Base-by-base conservation (phyloP, 2,329 filamentous ascomycete species). In the Xylaria multiplex region DNA sequence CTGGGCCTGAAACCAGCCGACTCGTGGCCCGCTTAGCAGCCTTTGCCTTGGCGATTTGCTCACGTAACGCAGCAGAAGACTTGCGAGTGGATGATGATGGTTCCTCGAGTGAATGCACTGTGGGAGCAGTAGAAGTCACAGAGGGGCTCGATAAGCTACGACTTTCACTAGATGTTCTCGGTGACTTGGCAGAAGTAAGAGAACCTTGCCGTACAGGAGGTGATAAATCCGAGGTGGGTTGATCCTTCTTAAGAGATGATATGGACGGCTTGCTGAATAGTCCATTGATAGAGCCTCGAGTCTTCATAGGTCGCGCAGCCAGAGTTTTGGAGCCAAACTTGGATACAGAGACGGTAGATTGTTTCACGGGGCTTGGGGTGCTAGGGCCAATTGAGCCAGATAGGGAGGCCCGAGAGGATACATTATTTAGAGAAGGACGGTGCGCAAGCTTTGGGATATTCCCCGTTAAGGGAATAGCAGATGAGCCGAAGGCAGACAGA, bases 41-140 rank as follows among this genome's bases (percentile, higher is more conserved):
- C 76, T 95, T 97, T 0, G 96, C 95, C 73, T 94, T 95, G 43
- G 94, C 93, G 69, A 98, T 97, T 60, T 96, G 94, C 58, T 97
- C 93, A 40, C 96, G 88, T 14, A 99, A 81, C 0, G 93, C 90
- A 16, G 86, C 83, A 0, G 95, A 97, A 0, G 93, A 93, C 72
- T 92, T 96, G 45, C 80, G 77, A 59, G 72, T 76, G 0, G 78
- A 73, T 42, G 72, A 69, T 22, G 52, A 60, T 2, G 73, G 59
- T 9, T 77, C 73, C 40, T 81, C 80, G 0, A 72, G 66, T 7
- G 79, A 80, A 43, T 81, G 77, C 14, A 72, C 70, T 2, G 79
- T 82, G 13, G 74, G 69, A 6, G 74, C 75, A 2, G 80, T 81
- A 2, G 81, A 82, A 1, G 74, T 72, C 7, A 77, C 77, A 0